Conservation (phyloP, 83 land plant genomes). For the Picea engelmannii region DNA sequence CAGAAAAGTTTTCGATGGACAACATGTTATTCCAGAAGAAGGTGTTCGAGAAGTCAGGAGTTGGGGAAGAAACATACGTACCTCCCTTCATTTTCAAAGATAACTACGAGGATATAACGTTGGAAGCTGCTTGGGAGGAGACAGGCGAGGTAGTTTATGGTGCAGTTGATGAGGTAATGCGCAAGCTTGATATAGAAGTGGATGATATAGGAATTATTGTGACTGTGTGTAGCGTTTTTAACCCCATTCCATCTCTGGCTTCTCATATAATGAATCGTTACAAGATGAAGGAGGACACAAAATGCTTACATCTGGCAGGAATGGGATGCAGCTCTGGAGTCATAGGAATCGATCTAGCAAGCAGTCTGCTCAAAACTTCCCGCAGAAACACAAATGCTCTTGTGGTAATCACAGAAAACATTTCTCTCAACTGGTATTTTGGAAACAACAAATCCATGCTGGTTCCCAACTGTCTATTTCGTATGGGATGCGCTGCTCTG, state of each 20-base stretch:
- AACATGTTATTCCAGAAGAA: too few species aligned
- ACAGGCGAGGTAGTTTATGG: slow-evolving; percentile 35
- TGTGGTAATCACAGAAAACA: slow-evolving; percentile 46
- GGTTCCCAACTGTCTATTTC: slow-evolving; percentile 57
- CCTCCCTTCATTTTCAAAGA: slow-evolving; percentile 36
- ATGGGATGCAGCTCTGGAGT: slow-evolving; percentile 71
- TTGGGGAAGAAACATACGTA: slow-evolving; percentile 58
- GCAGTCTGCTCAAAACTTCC: slow-evolving; percentile 17
- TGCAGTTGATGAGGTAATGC: slow-evolving; percentile 33
- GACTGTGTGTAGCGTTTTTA: slow-evolving; percentile 40
- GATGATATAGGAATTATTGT: slow-evolving; percentile 30
- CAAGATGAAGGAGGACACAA: slow-evolving; percentile 20
- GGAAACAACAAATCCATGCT: slow-evolving; percentile 56
- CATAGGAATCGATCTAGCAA: slow-evolving; percentile 29
- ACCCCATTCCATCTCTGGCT: slow-evolving; percentile 51
- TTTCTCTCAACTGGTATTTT: slow-evolving; percentile 47
- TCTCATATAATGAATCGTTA: slow-evolving; percentile 32
- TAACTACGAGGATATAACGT: slow-evolving; percentile 15
- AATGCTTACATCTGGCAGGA: slow-evolving; percentile 46
- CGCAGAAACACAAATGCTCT: slow-evolving; percentile 27
- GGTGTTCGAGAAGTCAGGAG: too few species aligned
- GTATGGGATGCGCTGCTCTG: slow-evolving; percentile 46
- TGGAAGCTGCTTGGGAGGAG: slow-evolving; percentile 28
- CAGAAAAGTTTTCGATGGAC: too few species aligned
- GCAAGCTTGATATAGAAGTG: slow-evolving; percentile 19